Percentiles rank a stretch among this genome's conserved stretches.
Conservation (phyloP, 2,329 filamentous ascomycete genomes). For the Davidsoniella virescens region DNA sequence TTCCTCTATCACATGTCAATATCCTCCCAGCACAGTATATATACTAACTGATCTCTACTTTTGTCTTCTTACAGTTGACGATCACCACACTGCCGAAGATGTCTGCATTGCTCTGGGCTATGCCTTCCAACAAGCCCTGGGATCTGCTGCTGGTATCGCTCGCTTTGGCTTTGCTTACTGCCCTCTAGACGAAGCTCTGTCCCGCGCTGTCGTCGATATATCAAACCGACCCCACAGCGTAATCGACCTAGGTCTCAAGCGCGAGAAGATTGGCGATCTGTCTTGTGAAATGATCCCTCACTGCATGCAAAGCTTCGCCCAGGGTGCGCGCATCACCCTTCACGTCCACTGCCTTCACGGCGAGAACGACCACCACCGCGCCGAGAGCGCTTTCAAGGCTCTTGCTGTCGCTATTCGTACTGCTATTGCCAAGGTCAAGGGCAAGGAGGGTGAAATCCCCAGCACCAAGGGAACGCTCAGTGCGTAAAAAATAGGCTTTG, state of each 20-base stretch:
- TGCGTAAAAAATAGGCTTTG: constrained; percentile 24
- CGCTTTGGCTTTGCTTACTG: constrained; percentile 87
- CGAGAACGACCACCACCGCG: constrained; percentile 87
- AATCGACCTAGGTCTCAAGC: constrained; percentile 65
- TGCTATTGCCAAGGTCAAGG: constrained; percentile 59
- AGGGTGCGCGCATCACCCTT: constrained; percentile 77
- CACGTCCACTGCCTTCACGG: constrained; percentile 88
- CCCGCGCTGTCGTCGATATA: constrained; percentile 83
- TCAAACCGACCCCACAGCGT: constrained; percentile 82
- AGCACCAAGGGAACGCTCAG: constrained; percentile 89
- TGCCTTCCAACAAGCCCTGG: constrained; percentile 69
- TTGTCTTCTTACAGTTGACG: constrained; percentile 52
- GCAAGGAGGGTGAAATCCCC: constrained; percentile 79
- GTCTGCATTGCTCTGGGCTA: constrained; percentile 78
- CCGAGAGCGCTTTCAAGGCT: constrained; percentile 95
- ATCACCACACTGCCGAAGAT: constrained; percentile 97
- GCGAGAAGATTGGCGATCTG: constrained; percentile 87
- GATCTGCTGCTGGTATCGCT: constrained; percentile 62
- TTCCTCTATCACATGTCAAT: background rate
- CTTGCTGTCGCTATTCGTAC: constrained; percentile 69
- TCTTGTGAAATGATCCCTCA: constrained; percentile 96
- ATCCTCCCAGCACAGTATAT: background rate
- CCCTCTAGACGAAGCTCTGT: constrained; percentile 88
- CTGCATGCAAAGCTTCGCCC: constrained; percentile 85
- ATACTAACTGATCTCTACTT: background rate